A percentile compares a stretch with the other conserved stretches of the same genome.
phyloP scores from a whole-genome alignment of 1,284 basidiomycete genomes.

The Vanrija humicola region DNA sequence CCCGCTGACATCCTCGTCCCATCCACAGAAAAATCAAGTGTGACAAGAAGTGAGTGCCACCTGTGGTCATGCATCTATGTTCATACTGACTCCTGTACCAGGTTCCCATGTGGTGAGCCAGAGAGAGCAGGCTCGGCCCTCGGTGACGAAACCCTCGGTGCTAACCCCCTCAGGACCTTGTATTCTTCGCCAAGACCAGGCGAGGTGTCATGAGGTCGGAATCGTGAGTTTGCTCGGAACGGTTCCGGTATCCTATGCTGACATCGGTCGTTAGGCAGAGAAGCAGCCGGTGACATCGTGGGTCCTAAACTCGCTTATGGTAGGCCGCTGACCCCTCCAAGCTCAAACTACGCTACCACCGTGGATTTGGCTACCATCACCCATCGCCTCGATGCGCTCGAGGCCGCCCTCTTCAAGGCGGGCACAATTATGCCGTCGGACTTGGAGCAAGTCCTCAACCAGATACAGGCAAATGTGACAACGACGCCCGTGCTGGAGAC shows the following conservation, averaged over 20 bases:
- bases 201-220: slow-evolving; percentile 49
- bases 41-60: slow-evolving; percentile 45
- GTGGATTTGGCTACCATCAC: slow-evolving; percentile 43
- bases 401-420: slow-evolving; percentile 42
- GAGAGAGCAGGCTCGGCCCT: not conserved
- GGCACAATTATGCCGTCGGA: slow-evolving; percentile 43
- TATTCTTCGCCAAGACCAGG: slow-evolving; percentile 44
- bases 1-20: slow-evolving; percentile 1
- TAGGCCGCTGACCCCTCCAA: slow-evolving; percentile 4
- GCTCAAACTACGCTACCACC: slow-evolving; percentile 41
- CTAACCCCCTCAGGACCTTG: slow-evolving; percentile 37
- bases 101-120: slow-evolving; percentile 11
- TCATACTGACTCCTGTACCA: not conserved
- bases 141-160: not conserved
- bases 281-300: slow-evolving; percentile 38
- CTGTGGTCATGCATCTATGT: slow-evolving; percentile 5
- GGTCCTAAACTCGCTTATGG: not conserved
- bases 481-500: slow-evolving; percentile 1
- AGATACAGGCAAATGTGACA: slow-evolving; percentile 10
- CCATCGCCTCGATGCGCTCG: slow-evolving; percentile 47
- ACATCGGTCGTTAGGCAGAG: slow-evolving; percentile 27
- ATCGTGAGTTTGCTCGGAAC: slow-evolving; percentile 29
- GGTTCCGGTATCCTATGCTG: too few species aligned
- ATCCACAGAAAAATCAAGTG: slow-evolving; percentile 47
- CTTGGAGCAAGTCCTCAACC: slow-evolving; percentile 39